Conservation (phyloP, 768 basidiomycete genomes). For the Rubroboletus satanas region DNA sequence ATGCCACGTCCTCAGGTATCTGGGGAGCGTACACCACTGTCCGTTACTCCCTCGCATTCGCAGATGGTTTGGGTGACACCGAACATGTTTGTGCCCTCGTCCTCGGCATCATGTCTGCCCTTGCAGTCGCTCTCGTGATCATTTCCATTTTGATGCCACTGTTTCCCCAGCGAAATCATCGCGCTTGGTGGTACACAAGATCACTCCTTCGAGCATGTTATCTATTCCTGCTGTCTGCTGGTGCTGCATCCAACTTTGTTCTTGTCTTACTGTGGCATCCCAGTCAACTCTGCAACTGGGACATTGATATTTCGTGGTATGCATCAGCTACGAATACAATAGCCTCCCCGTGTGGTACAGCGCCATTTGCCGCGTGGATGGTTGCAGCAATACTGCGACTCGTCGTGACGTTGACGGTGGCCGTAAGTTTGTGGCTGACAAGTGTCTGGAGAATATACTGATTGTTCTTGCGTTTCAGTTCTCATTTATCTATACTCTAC, state of each 20-base stretch:
- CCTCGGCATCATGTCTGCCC: constrained; percentile 21
- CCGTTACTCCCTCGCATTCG: constrained; percentile 64
- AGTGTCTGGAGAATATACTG: not conserved
- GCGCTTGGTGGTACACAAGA: constrained; percentile 11
- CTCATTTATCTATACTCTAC: constrained; percentile 19
- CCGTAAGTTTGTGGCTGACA: constrained; percentile 42
- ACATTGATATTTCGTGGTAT: constrained; percentile 68
- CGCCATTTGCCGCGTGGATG: constrained; percentile 51
- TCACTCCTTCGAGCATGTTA: constrained; percentile 39
- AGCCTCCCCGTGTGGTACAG: constrained; percentile 13
- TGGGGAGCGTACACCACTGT: constrained; percentile 63
- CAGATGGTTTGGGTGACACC: constrained; percentile 40
- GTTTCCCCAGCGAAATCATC: constrained; percentile 27
- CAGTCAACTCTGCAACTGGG: constrained; percentile 52
- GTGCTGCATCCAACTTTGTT: constrained; percentile 53
- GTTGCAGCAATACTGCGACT: constrained; percentile 50
- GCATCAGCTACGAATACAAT: constrained; percentile 29
- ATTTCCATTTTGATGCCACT: constrained; percentile 40
- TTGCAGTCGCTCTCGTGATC: constrained; percentile 25
- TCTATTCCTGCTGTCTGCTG: constrained; percentile 45
- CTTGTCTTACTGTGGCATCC: constrained; percentile 53
- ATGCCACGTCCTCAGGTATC: constrained; percentile 32
- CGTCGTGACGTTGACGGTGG: constrained; percentile 44
- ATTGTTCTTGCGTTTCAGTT: constrained; percentile 15
- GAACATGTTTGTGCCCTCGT: constrained; percentile 35